phyloP scores from a whole-genome alignment of 2,329 filamentous ascomycete species.

The Hymenotorrendiella dingleyae region DNA sequence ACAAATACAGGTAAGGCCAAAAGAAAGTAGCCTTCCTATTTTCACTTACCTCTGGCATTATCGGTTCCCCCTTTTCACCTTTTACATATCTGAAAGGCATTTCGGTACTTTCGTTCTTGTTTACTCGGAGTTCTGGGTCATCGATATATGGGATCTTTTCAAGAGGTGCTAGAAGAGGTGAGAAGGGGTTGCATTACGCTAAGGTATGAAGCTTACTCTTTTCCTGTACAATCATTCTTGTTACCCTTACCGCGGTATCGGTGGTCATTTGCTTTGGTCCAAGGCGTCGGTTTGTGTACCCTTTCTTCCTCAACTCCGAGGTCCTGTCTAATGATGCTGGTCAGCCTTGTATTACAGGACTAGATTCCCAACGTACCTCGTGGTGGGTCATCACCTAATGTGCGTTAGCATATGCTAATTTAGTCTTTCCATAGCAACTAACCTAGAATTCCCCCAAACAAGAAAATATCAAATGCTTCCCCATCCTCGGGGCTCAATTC shows the following conservation, averaged over 20 bases:
- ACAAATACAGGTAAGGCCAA: not conserved
- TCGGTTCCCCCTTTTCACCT: slow-evolving; percentile 65
- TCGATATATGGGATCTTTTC: slow-evolving; percentile 78
- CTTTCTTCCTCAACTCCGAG: slow-evolving; percentile 90
- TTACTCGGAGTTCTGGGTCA: slow-evolving; percentile 82
- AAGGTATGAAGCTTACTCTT: slow-evolving; percentile 54
- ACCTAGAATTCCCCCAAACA: slow-evolving; percentile 96
- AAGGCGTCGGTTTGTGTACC: slow-evolving; percentile 78
- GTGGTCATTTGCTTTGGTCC: slow-evolving; percentile 98
- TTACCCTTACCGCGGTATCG: slow-evolving; percentile 92
- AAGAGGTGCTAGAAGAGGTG: slow-evolving; percentile 56
- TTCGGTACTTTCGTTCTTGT: slow-evolving; percentile 86
- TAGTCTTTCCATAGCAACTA: slow-evolving; percentile 24
- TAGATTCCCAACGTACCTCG: slow-evolving; percentile 62
- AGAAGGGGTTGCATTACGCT: not conserved
- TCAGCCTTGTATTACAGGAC: not conserved
- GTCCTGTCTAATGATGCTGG: slow-evolving; percentile 64
- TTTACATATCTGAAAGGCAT: slow-evolving; percentile 98
- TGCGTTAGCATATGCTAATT: slow-evolving; percentile 15
- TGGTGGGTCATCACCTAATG: slow-evolving; percentile 81
- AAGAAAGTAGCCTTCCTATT: not conserved
- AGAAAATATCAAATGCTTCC: slow-evolving; percentile 77
- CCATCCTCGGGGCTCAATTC: slow-evolving; percentile 82
- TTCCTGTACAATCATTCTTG: slow-evolving; percentile 79
- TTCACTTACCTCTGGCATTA: slow-evolving; percentile 78